Base-by-base conservation (phyloP, 2,329 filamentous ascomycete genomes). In the Phaeosphaeriaceae sp. region DNA sequence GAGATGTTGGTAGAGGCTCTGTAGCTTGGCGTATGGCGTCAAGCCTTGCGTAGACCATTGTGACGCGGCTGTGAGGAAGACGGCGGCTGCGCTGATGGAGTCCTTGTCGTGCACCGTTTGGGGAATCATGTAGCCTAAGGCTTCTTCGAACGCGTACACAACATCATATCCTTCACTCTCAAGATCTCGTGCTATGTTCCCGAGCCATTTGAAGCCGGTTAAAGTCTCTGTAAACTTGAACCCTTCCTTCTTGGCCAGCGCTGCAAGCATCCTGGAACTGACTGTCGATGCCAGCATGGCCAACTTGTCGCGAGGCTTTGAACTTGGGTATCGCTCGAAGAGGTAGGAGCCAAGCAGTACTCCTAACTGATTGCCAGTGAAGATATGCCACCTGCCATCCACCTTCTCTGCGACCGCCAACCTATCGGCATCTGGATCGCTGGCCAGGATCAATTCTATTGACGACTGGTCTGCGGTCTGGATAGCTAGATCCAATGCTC, bases 121-220 rank as follows among this genome's bases (percentile, higher is more conserved):
- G 0, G 86, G 81, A 54, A 89, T 87, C 87, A 89, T 89, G 72
- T 88, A 89, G 1, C 87, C 87, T 21, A 89, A 82, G 7, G 87
- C 87, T 74, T 89, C 87, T 73, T 89, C 87, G 63, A 86, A 89
- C 1, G 86, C 86, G 66, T 84, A 89, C 0, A 81, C 77, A 0
- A 85, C 81, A 21, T 81, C 76, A 63, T 84, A 84, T 22, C 83
- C 85, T 42, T 71, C 47, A n/a, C 55, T 61, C 1, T 69, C 77
- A 1, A 88, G 79, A n/a, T 82, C 76, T 19, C 82, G 81, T 1
- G 86, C 85, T 47, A 84, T 80, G 61, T 88, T 89, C 2, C 86
- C 87, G 61, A 89, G 83, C 87, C 87, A 89, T 71, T 89, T 89
- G 78, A 89, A 89, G 1, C 87, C 87, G 0, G 87, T 89, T 27